A percentile compares a stretch with the other conserved stretches of the same genome.
phyloP scores from a whole-genome alignment of 2,329 filamentous ascomycete genomes.

The Rhynchosporium secalis region DNA sequence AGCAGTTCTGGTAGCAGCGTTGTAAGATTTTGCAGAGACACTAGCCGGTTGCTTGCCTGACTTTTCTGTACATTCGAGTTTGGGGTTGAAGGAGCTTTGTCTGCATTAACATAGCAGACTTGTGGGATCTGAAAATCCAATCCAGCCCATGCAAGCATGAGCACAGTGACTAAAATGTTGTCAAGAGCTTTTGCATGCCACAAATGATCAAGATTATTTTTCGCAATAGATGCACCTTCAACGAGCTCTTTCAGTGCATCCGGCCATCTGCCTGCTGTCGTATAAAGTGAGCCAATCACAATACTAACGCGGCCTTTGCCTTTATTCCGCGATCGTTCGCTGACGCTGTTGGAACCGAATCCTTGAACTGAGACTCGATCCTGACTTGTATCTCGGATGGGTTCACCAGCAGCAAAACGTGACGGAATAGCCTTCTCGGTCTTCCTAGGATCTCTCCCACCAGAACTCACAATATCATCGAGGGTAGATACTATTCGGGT shows the following conservation, averaged over 20 bases:
- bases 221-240: slow-evolving; percentile 76
- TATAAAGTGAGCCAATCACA: slow-evolving; percentile 79
- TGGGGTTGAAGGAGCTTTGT: slow-evolving; percentile 36
- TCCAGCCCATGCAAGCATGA: slow-evolving; percentile 82
- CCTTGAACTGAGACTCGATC: slow-evolving; percentile 67
- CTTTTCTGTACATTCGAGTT: slow-evolving; percentile 36
- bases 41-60: slow-evolving; percentile 36
- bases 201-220: slow-evolving; percentile 83
- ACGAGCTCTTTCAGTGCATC: slow-evolving; percentile 83
- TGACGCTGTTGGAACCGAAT: slow-evolving; percentile 69
- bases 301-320: slow-evolving; percentile 78
- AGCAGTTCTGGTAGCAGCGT: slow-evolving; percentile 69
- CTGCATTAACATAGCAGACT: slow-evolving; percentile 46
- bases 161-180: slow-evolving; percentile 76
- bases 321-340: slow-evolving; percentile 76
- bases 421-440: slow-evolving; percentile 26
- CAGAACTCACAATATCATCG: slow-evolving; percentile 33
- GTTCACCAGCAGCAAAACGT: slow-evolving; percentile 29
- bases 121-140: slow-evolving; percentile 77
- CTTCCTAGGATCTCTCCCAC: slow-evolving; percentile 16
- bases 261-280: slow-evolving; percentile 86
- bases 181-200: slow-evolving; percentile 97
- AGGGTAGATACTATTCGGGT: slow-evolving; percentile 29
- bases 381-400: slow-evolving; percentile 33
- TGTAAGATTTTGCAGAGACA: slow-evolving; percentile 53